Base-by-base conservation (phyloP, 305 asterid species). In the Fraxinus sp. region DNA sequence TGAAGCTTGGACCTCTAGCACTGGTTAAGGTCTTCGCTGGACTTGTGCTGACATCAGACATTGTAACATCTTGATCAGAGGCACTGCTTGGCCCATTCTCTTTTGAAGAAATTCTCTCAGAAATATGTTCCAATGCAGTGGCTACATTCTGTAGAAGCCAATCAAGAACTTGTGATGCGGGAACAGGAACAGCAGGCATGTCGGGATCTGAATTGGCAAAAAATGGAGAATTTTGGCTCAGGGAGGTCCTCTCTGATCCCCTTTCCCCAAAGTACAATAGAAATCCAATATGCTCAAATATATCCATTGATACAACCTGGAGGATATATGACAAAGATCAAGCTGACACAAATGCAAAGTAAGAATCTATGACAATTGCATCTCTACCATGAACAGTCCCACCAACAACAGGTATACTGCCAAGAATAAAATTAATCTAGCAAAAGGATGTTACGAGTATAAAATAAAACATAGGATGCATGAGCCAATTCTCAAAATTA, bases 121-220 rank as follows among this genome's bases (percentile, higher is more conserved):
- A 81, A 73, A 92, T 88, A 84, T 89, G 92, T 77, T 93, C 97
- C 89, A 92, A 92, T 71, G 98, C 85, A 84, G 97, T 85, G 62
- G 95, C 89, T 81, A 96, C 91, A 85, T 84, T 93, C 81, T 94
- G 95, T 81, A 96, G 84, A 88, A 96, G 95, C 98, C 98, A 96
- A 26, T 94, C 98, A 22, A 93, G 96, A 86, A 96, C 95, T 90
- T 96, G 98, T 71, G 98, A 78, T 30, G 94, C 98, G 70, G 95
- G 94, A 81, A 94, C 97, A 79, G 99, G 99, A 83, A 88, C 97
- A 82, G 97, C 98, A 44, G 98, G 98, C 99, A 96, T 96, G 87
- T 93, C 97, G 33, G 98, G 98, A 84, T 96, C 98, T 35, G 98
- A 96, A 90, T 96, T 96, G n/a, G 98, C 97, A 78, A 94, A 96